A percentile compares a stretch with the other conserved stretches of the same genome.
Evolutionary conservation across 306 rosid species (phyloP).

Genomic region (Fragaria iinumae): DNA sequence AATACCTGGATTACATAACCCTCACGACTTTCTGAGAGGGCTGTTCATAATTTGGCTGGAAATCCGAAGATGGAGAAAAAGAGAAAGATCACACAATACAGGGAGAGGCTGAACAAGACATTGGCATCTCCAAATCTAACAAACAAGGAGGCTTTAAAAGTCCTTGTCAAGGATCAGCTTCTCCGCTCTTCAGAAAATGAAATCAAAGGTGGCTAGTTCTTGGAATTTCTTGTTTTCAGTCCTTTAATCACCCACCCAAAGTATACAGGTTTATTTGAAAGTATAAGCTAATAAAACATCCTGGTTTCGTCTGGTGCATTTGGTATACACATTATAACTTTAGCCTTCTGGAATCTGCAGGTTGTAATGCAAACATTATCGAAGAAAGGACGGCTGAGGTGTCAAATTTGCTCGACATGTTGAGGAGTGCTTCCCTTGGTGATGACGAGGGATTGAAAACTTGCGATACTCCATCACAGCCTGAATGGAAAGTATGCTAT

Average conservation of each 20-base stretch:
- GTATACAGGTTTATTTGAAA: background rate
- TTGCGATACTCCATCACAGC: slow-evolving; percentile 29
- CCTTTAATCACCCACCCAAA: slow-evolving; percentile 6
- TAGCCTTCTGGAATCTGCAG: slow-evolving; percentile 39
- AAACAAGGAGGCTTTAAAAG: slow-evolving; percentile 43
- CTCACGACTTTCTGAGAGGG: slow-evolving; percentile 24
- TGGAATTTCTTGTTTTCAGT: slow-evolving; percentile 6
- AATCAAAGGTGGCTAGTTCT: slow-evolving; percentile 48
- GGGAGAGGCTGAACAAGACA: slow-evolving; percentile 74
- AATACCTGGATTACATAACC: slow-evolving; percentile 12
- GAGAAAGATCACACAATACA: slow-evolving; percentile 57
- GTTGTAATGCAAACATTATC: slow-evolving; percentile 42
- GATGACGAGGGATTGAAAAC: slow-evolving; percentile 32
- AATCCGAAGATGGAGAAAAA: slow-evolving; percentile 60
- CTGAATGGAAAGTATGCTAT: slow-evolving; percentile 79
- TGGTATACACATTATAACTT: slow-evolving; percentile 3
- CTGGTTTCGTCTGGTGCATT: slow-evolving; percentile 3
- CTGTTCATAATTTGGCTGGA: slow-evolving; percentile 24
- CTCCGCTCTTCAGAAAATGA: slow-evolving; percentile 39
- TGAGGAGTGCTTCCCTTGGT: slow-evolving; percentile 66
- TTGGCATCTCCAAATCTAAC: slow-evolving; percentile 69
- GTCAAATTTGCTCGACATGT: slow-evolving; percentile 73
- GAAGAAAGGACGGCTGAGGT: slow-evolving; percentile 58
- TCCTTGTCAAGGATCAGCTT: slow-evolving; percentile 66
- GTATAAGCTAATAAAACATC: background rate